A percentile compares a stretch with the other conserved stretches of the same genome.
These are phyloP conservation scores for Fusarium torulosum DNA, from an alignment of 2,329 filamentous ascomycete genomes.

Conservation along the genomic window DNA sequence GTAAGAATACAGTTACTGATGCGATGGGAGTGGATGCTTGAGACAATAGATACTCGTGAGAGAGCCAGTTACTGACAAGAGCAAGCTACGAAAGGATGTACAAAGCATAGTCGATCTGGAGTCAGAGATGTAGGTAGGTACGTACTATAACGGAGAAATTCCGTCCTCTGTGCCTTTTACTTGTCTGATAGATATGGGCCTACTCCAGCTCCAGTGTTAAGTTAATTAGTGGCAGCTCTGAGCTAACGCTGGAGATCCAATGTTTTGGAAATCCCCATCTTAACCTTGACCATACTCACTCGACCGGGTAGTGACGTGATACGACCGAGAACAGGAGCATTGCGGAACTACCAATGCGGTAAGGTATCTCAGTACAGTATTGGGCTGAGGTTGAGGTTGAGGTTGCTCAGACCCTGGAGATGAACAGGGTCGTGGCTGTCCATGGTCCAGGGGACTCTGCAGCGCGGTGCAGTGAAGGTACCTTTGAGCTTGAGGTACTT, in stretches of 20 bases:
- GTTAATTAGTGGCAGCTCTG: background rate
- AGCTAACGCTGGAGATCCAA: constrained; percentile 12
- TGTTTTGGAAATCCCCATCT: constrained; percentile 11
- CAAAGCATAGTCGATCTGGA: constrained; percentile 6
- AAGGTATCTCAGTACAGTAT: constrained; percentile 7
- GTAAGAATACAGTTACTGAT: constrained; percentile 9
- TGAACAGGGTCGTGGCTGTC: constrained; percentile 12
- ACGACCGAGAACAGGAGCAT: constrained; percentile 11
- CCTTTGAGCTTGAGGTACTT: constrained; percentile 32
- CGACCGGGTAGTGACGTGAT: constrained; percentile 29
- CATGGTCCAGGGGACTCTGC: constrained; percentile 5
- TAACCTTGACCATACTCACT: constrained; percentile 1
- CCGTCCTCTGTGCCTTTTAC: constrained; percentile 15
- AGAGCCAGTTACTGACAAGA: constrained; percentile 10
- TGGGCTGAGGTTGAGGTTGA: constrained; percentile 30
- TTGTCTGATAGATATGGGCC: constrained; percentile 9
- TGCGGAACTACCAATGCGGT: constrained; percentile 1
- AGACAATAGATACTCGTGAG: constrained; percentile 9
- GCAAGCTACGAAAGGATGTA: constrained; percentile 17
- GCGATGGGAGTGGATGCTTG: background rate
- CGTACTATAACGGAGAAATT: constrained; percentile 21
- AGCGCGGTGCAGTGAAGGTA: constrained; percentile 6
- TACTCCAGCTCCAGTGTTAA: constrained; percentile 14
- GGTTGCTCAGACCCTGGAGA: constrained; percentile 32
- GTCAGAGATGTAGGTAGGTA: background rate